Conservation (phyloP, 495 filamentous ascomycete species). For the Talaromyces trachyspermus region DNA sequence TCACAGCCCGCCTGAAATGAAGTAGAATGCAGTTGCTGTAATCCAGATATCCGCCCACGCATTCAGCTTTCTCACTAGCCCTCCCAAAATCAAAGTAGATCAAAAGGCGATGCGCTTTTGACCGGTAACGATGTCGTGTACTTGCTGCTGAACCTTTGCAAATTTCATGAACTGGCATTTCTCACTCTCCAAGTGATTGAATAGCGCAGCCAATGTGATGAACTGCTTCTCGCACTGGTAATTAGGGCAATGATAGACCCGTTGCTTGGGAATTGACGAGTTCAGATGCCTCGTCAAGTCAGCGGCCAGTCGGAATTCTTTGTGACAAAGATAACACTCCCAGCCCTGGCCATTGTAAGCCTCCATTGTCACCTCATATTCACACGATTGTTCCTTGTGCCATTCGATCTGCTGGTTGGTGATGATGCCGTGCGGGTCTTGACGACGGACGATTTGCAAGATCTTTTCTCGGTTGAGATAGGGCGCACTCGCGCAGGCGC, state of each 20-base stretch:
- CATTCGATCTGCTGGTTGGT: conserved; percentile 35
- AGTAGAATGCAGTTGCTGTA: no score
- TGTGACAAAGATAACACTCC: conserved; percentile 43
- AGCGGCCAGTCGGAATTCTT: conserved; percentile 15
- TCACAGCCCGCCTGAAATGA: no score
- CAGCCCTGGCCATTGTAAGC: conserved; percentile 32
- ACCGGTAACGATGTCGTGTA: conserved; percentile 11
- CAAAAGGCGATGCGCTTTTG: conserved; percentile 10
- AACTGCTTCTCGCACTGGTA: conserved; percentile 38
- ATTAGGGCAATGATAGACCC: conserved; percentile 49
- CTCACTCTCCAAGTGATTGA: conserved; percentile 52
- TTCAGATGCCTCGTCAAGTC: conserved; percentile 29
- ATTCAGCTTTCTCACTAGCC: no score
- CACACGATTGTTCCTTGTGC: conserved; percentile 13
- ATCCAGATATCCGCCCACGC: no score
- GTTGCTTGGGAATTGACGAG: conserved; percentile 33
- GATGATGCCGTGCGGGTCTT: conserved; percentile 30
- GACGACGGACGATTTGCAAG: conserved; percentile 18
- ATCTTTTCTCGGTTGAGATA: conserved; percentile 32
- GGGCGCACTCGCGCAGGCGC: conserved; percentile 28
- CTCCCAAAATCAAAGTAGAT: no score
- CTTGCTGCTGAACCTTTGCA: conserved; percentile 31
- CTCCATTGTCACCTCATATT: conserved; percentile 15
- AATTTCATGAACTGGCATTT: conserved; percentile 41
- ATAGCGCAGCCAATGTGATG: conserved; percentile 36